Evolutionary conservation across 345 rosid genomes (phyloP).

Genomic region (Chamaenerion angustifolium): DNA sequence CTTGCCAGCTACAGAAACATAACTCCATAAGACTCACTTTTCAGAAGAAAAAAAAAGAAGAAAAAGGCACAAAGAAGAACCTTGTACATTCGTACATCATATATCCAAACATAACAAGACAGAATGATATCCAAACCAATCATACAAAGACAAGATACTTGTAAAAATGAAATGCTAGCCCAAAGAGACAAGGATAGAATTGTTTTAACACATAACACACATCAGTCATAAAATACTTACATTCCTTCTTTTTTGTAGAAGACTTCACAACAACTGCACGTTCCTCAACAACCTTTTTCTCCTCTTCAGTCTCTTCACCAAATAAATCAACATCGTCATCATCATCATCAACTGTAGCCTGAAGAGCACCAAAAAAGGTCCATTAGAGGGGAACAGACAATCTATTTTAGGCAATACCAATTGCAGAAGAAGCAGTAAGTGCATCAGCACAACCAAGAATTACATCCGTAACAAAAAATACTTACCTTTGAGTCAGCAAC

Average conservation of each 20-base stretch:
- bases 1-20: constrained; percentile 12
- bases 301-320: constrained; percentile 20
- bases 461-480: not conserved
- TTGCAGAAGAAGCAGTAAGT: not conserved
- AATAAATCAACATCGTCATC: constrained; percentile 12
- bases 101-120: too few relatives aligned
- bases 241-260: constrained; percentile 16
- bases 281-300: constrained; percentile 15
- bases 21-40: too few relatives aligned
- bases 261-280: constrained; percentile 13
- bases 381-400: not conserved
- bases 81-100: too few relatives aligned
- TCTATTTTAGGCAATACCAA: not conserved
- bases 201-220: not conserved
- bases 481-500: constrained; percentile 55
- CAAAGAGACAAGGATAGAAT: too few relatives aligned
- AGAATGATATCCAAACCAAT: too few relatives aligned
- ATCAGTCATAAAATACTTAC: constrained; percentile 6
- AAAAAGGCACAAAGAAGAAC: too few relatives aligned
- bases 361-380: not conserved
- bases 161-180: too few relatives aligned
- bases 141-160: too few relatives aligned
- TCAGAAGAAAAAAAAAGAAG: too few relatives aligned
- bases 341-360: constrained; percentile 16
- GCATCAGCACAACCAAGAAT: not conserved